Base-by-base conservation (phyloP, 768 basidiomycete genomes). In the Collybiopsis luxurians region DNA sequence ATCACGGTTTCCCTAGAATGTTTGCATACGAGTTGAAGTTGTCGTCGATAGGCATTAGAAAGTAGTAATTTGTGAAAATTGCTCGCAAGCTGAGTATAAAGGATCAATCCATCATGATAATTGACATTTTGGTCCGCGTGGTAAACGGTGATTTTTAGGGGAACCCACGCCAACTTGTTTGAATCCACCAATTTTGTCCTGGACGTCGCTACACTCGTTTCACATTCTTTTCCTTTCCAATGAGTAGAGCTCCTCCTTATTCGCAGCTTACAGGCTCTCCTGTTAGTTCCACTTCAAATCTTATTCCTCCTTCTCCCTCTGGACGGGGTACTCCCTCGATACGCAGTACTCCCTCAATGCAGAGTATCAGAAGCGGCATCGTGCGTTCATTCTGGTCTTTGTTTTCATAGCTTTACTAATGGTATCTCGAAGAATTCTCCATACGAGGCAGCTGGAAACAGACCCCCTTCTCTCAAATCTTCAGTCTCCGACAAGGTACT, bases 401-500 rank as follows among this genome's bases (percentile, higher is more conserved):
- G 4, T 0, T 13, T 21, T n/a, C 27, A 1, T 15, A 24, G 26
- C 24, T 24, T 24, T n/a, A 5, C 55, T 48, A 27, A 54, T 26
- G 12, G 23, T n/a, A n/a, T 13, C 6, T 43, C 7, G 5, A 27
- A 56, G 45, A 56, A 46, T 19, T 28, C 55, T 42, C 45, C 55
- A 21, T 28, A 39, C n/a, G 26, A 55, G 19, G 38, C 53, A 13
- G 31, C 45, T 27, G 4, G 23, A 23, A 34, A 48, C 17, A 28
- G 40, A 31, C 26, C 43, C 15, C 39, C 28, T 13, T 54, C 53
- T 44, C 53, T 39, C 31, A 39, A 51, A 38, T 23, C 50, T 4
- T 57, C 56, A 6, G 34, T 57, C 24, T 39, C 56, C 15, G 56
- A 57, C 21, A 57, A 57, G 56, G 56, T 51, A 21, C 11, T 26